Evolutionary conservation across 2,329 filamentous ascomycete genomes (phyloP), one percentile per base, ranked within the genome.

Genomic region (Fonsecaea multimorphosa): DNA sequence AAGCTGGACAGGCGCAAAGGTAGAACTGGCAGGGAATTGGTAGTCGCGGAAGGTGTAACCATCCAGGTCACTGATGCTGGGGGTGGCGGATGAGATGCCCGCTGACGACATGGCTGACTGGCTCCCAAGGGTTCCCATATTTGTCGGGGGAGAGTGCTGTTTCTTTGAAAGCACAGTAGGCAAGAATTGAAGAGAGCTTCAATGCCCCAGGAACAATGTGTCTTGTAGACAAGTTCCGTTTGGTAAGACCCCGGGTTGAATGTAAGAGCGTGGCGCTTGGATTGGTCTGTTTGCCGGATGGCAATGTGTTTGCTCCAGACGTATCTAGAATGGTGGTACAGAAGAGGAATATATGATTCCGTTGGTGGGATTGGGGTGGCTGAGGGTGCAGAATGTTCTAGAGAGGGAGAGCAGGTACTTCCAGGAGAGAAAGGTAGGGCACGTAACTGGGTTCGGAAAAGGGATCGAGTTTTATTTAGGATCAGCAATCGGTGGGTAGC

Each of bases 61-160:
- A 31, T 71, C 69, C 22, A 71, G 61, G 58, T 71, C 69, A 62
- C 63, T 71, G 65, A 71, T 64, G 56, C 67, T 69, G 44, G 61
- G 63, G 16, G 59, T 58, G 24, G 62, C 66, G 27, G 68, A 70
- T 16, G 66, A 60, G 27, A 32, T 14, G 31, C 58, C 58, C 1
- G 62, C 66, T 16, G 68, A 70, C 12, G 65, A 63, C 38, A 61
- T 53, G 52, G 29, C 66, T 31, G 68, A 68, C 12, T 49, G 53
- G 16, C 40, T 57, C 51, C 12, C 58, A 12, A 68, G 44, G 32
- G 61, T 49, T 14, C 60, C 51, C 68, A 70, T 68, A 22, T 14
- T 40, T 6, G 38, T 52, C 55, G 31, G 24, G 22, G 34, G 22
- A 49, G 49, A 40, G 24, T 32, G 49, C n/a, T 19, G 29, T 22